Conservation (phyloP, 2,329 filamentous ascomycete species). For the Hyphodiscus sp. region DNA sequence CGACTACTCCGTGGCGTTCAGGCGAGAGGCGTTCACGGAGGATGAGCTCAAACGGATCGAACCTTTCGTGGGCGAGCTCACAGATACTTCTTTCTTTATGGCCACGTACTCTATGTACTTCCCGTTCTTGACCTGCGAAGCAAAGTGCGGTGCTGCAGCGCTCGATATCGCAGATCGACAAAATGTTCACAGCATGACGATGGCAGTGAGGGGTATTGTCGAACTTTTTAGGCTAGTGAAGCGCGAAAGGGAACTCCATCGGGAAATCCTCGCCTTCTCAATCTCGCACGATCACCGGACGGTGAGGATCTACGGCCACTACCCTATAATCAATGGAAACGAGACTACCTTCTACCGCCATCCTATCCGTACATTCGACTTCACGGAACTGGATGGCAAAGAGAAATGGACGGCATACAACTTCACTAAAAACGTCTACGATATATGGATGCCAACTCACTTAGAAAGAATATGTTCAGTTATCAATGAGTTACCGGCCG, state of each 20-base stretch:
- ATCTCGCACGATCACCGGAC: too few relatives aligned
- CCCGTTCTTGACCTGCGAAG: slow-evolving; percentile 42
- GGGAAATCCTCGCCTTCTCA: too few relatives aligned
- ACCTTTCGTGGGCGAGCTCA: not conserved
- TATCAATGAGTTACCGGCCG: slow-evolving; percentile 18
- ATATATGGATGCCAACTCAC: slow-evolving; percentile 26
- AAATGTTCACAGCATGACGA: slow-evolving; percentile 35
- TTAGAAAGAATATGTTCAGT: slow-evolving; percentile 21
- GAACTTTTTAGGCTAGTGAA: too few relatives aligned
- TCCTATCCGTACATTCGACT: slow-evolving; percentile 25
- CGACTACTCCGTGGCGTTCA: slow-evolving; percentile 39
- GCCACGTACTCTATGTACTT: slow-evolving; percentile 42
- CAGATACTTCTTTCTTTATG: slow-evolving; percentile 32
- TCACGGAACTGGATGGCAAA: slow-evolving; percentile 24
- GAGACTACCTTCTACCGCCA: slow-evolving; percentile 28
- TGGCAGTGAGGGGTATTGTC: slow-evolving; percentile 32
- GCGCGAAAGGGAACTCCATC: too few relatives aligned
- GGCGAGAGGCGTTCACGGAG: slow-evolving; percentile 6
- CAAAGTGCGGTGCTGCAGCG: slow-evolving; percentile 36
- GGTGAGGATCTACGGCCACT: slow-evolving; percentile 32
- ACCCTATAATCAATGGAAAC: slow-evolving; percentile 22
- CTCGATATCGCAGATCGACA: slow-evolving; percentile 32
- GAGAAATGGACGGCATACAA: slow-evolving; percentile 26
- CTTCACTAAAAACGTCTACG: too few relatives aligned
- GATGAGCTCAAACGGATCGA: too few relatives aligned